Percentiles rank a stretch among this genome's conserved stretches.
These are phyloP conservation scores for Zygnema cylindricum DNA, from an alignment of 139 green algal species.

Conservation along the genomic window DNA sequence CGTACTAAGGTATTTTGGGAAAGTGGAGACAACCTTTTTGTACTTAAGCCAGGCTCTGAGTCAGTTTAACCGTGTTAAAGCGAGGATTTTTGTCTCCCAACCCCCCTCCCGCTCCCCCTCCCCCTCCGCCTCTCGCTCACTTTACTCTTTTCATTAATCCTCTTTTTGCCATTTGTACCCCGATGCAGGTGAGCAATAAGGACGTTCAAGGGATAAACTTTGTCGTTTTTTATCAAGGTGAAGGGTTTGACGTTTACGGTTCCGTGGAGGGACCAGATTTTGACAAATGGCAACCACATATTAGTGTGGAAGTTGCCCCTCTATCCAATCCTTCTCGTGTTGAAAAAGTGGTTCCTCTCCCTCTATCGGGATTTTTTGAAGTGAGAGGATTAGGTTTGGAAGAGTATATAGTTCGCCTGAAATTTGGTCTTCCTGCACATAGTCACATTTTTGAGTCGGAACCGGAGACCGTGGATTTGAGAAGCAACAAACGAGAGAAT, in stretches of 20 bases:
- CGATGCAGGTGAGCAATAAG: conserved; percentile 11
- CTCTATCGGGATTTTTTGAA: conserved; percentile 55
- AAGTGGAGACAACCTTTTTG: too few relatives aligned
- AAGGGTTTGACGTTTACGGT: conserved; percentile 24
- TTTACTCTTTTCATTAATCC: not conserved
- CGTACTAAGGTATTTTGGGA: too few relatives aligned
- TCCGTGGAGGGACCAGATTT: conserved; percentile 29
- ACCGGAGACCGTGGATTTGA: conserved; percentile 40
- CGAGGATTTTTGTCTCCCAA: not conserved
- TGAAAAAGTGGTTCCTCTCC: conserved; percentile 29
- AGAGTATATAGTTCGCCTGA: conserved; percentile 51
- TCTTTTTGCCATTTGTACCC: not conserved
- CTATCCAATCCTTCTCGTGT: conserved; percentile 4
- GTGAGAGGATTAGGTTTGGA: conserved; percentile 31
- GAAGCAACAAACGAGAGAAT: not conserved
- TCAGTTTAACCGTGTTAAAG: not conserved
- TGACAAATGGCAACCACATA: conserved; percentile 47
- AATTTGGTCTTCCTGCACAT: conserved; percentile 23
- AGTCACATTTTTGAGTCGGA: conserved; percentile 50
- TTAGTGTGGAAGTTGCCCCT: conserved; percentile 39
- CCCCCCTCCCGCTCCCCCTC: not conserved
- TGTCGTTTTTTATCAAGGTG: conserved; percentile 38
- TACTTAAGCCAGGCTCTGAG: too few relatives aligned
- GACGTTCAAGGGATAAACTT: conserved; percentile 27
- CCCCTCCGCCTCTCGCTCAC: not conserved